phyloP scores from a whole-genome alignment of 495 filamentous ascomycete genomes.

The Annulohypoxylon maeteangense region DNA sequence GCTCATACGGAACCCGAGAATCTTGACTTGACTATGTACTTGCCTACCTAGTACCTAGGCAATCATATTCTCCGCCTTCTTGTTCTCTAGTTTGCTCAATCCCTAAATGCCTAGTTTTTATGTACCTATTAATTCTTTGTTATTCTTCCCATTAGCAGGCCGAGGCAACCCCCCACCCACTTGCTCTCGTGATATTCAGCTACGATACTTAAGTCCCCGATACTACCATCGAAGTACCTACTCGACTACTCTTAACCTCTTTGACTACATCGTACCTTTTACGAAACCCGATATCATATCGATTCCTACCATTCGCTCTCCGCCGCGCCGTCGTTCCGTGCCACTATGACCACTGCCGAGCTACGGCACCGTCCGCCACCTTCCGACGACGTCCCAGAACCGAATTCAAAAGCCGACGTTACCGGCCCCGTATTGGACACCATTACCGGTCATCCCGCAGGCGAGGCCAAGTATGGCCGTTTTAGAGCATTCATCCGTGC shows the following conservation, averaged over 20 bases:
- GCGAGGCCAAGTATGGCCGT: slow-evolving; percentile 73
- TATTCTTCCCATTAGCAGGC: slow-evolving; percentile 8
- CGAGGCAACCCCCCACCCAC: neutral
- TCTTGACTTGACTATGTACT: slow-evolving; percentile 12
- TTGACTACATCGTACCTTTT: neutral
- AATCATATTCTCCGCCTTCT: slow-evolving; percentile 7
- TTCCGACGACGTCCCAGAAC: slow-evolving; percentile 3
- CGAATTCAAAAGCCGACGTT: slow-evolving; percentile 44
- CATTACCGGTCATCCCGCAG: slow-evolving; percentile 66
- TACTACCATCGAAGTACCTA: neutral
- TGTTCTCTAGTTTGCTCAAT: neutral
- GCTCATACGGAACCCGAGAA: slow-evolving; percentile 19
- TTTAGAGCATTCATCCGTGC: slow-evolving; percentile 73
- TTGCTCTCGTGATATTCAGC: neutral
- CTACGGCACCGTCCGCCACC: slow-evolving; percentile 56
- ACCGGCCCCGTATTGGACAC: slow-evolving; percentile 47
- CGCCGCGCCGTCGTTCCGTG: neutral
- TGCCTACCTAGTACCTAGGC: slow-evolving; percentile 11
- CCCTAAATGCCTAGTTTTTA: neutral
- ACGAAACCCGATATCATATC: neutral
- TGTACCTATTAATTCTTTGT: slow-evolving; percentile 15
- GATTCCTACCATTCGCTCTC: neutral
- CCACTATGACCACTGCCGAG: slow-evolving; percentile 55
- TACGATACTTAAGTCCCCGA: neutral
- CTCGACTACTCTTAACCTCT: neutral